Evolutionary conservation across 352 stramenopile species (phyloP).

Genomic region (Globisporangium paroecandrum): DNA sequence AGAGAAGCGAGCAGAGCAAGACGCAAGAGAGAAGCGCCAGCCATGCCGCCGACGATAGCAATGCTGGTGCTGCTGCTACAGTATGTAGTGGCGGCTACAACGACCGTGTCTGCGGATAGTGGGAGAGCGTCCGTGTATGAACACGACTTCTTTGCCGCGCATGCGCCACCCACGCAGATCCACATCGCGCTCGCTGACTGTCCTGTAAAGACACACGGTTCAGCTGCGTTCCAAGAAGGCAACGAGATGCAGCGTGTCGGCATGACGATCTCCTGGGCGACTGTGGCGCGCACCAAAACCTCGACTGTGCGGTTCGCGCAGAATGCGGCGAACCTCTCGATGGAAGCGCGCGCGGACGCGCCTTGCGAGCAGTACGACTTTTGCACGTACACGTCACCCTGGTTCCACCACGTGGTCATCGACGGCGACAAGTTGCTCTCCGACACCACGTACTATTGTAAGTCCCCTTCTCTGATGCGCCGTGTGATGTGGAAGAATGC

Average conservation of each 20-base stretch:
- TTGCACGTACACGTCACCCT: conserved; percentile 49
- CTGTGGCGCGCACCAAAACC: conserved; percentile 5
- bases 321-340: conserved; percentile 13
- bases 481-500: not conserved
- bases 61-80: not conserved
- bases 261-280: conserved; percentile 34
- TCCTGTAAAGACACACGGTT: not conserved
- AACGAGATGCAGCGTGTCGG: conserved; percentile 12
- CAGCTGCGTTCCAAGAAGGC: not conserved
- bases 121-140: conserved; percentile 3
- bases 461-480: not conserved
- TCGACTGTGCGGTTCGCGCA: conserved; percentile 26
- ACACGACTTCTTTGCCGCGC: conserved; percentile 12
- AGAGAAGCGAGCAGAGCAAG: not conserved
- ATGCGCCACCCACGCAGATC: conserved; percentile 21
- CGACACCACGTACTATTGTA: conserved; percentile 48
- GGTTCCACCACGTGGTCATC: conserved; percentile 46
- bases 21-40: not conserved
- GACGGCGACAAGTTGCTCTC: conserved; percentile 25
- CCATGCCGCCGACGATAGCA: not conserved
- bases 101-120: not conserved
- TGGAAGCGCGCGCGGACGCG: not conserved
- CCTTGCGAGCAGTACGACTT: conserved; percentile 39
- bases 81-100: not conserved
- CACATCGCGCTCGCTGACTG: conserved; percentile 26